Evolutionary conservation across 192 early-diverging fungal genomes (phyloP).

Genomic region (Kickxella alabastrina): DNA sequence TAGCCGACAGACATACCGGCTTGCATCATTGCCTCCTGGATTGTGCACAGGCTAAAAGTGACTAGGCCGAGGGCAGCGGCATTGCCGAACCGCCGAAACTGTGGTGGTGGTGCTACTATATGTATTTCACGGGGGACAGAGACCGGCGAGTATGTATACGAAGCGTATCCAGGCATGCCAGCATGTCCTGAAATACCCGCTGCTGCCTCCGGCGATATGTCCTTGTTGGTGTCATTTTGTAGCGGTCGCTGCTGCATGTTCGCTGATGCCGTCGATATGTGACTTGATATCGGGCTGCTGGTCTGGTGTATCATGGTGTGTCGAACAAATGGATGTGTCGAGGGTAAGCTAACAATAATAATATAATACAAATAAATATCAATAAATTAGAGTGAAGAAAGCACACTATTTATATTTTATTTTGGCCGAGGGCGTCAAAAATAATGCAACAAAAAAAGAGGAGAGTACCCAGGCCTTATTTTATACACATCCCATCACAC

Average conservation of each 20-base stretch:
- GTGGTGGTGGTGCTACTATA: slow-evolving; percentile 37
- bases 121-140: slow-evolving; percentile 27
- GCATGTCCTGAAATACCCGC: not conserved
- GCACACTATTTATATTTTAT: not conserved
- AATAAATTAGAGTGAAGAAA: not conserved
- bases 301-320: slow-evolving; percentile 1
- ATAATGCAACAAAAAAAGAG: not conserved
- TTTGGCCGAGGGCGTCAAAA: not conserved
- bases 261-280: not conserved
- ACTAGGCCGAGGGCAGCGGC: slow-evolving; percentile 42
- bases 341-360: too few relatives aligned
- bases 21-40: slow-evolving; percentile 45
- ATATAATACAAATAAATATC: not conserved
- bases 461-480: too few relatives aligned
- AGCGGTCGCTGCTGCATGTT: slow-evolving; percentile 1
- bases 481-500: too few relatives aligned
- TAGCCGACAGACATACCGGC: slow-evolving; percentile 47
- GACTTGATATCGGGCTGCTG: not conserved
- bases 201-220: not conserved
- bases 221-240: slow-evolving; percentile 1
- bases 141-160: slow-evolving; percentile 2
- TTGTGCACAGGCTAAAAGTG: slow-evolving; percentile 44
- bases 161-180: slow-evolving; percentile 1
- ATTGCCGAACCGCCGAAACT: slow-evolving; percentile 50
- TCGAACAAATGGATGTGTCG: too few relatives aligned